phyloP scores from a whole-genome alignment of 2,329 filamentous ascomycete species.

The Diplodia mutila region DNA sequence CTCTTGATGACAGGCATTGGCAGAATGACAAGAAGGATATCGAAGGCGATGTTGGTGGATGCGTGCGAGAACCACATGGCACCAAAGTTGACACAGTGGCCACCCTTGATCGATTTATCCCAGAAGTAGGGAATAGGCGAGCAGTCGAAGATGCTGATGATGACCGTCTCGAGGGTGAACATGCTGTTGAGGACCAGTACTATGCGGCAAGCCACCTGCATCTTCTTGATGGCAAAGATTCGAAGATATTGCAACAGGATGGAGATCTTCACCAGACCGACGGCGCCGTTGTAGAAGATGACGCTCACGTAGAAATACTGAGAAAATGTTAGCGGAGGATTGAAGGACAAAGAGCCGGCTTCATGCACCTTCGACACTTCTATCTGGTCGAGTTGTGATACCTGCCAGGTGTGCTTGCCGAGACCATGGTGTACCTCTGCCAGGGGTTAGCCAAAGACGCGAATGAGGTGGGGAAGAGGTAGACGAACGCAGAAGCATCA shows the following conservation, averaged over 20 bases:
- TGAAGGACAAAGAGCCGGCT: not conserved
- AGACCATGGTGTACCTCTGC: constrained; percentile 18
- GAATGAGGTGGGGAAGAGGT: not conserved
- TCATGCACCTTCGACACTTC: not conserved
- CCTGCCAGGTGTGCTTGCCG: constrained; percentile 11
- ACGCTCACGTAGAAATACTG: constrained; percentile 37
- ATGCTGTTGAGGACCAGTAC: constrained; percentile 34
- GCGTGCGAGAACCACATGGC: constrained; percentile 40
- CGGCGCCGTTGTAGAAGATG: constrained; percentile 39
- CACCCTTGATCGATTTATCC: constrained; percentile 24
- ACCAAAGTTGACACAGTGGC: constrained; percentile 32
- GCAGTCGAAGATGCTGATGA: constrained; percentile 37
- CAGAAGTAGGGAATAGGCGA: constrained; percentile 38
- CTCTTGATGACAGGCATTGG: constrained; percentile 39
- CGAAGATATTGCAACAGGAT: constrained; percentile 42
- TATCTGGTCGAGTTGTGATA: not conserved
- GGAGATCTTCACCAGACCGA: constrained; percentile 39
- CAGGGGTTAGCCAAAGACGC: not conserved
- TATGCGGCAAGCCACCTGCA: constrained; percentile 32
- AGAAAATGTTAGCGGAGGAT: not conserved
- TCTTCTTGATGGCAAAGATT: constrained; percentile 35
- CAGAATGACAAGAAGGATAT: constrained; percentile 37
- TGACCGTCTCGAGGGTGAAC: constrained; percentile 32
- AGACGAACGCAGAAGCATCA: constrained; percentile 12
- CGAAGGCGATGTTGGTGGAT: constrained; percentile 37